Percentiles rank a stretch among this genome's conserved stretches.
These are phyloP conservation scores for Pezicula radicicola DNA, from an alignment of 2,329 filamentous ascomycete species.

Conservation along the genomic window DNA sequence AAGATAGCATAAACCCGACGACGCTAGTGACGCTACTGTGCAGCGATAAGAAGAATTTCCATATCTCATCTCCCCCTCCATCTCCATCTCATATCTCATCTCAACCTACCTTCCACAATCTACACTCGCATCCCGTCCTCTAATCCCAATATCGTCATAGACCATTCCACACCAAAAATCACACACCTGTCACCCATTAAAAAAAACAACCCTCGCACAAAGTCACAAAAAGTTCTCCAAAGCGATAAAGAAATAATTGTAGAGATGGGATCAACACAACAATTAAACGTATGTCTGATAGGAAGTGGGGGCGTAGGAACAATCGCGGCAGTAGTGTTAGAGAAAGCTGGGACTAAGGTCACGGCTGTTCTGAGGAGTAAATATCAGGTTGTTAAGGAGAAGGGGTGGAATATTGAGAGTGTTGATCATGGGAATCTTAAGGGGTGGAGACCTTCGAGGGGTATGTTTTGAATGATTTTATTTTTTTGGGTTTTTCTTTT, in stretches of 20 bases:
- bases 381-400: slow-evolving; percentile 15
- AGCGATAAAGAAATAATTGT: background rate
- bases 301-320: slow-evolving; percentile 19
- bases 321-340: slow-evolving; percentile 16
- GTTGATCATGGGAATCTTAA: slow-evolving; percentile 17
- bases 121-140: no score
- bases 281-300: slow-evolving; percentile 17
- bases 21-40: background rate
- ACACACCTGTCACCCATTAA: no score
- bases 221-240: no score
- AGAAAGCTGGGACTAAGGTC: slow-evolving; percentile 15
- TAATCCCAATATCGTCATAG: no score
- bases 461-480: slow-evolving; percentile 7
- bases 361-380: slow-evolving; percentile 18
- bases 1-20: background rate
- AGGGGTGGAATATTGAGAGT: slow-evolving; percentile 20
- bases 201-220: no score
- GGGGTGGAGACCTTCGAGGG: slow-evolving; percentile 16
- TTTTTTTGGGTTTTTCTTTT: no score
- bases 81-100: background rate
- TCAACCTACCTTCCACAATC: no score
- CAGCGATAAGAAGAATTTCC: background rate
- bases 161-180: no score
- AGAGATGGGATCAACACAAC: slow-evolving; percentile 4
- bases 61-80: background rate